Percentiles rank a stretch among this genome's conserved stretches.
These are phyloP conservation scores for Trichoderma sp. DNA, from an alignment of 2,329 filamentous ascomycete genomes.

Conservation along the genomic window DNA sequence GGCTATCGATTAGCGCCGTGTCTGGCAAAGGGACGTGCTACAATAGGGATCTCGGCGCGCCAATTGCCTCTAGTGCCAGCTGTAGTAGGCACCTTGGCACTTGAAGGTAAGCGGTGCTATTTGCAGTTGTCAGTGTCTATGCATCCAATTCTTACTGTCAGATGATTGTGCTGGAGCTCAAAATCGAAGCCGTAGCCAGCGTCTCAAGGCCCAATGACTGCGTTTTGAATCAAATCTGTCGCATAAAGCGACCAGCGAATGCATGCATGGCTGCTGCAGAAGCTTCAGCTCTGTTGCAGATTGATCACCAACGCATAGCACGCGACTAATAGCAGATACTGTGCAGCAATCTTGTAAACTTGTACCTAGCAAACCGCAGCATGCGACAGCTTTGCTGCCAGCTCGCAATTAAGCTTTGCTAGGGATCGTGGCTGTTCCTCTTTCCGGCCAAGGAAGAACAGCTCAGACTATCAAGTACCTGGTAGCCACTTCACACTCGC, in stretches of 20 bases:
- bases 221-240: neutral
- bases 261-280: neutral
- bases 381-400: neutral
- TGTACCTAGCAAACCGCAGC: neutral
- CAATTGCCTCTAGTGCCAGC: no score
- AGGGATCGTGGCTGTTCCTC: conserved; percentile 4
- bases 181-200: neutral
- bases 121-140: neutral
- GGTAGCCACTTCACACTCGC: neutral
- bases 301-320: neutral
- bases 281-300: neutral
- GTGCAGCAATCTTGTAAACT: neutral
- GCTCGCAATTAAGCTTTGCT: conserved; percentile 12
- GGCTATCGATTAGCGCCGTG: conserved; percentile 10
- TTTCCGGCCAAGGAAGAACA: neutral
- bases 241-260: neutral
- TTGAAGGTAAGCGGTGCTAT: no score
- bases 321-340: conserved; percentile 5
- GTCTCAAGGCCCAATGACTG: neutral
- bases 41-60: neutral
- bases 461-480: neutral
- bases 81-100: no score
- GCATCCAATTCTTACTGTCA: no score
- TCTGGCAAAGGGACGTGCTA: neutral
- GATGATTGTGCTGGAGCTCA: neutral